Evolutionary conservation across 768 basidiomycete species (phyloP), one percentile per base, ranked within the genome.

Genomic region (Agaricus blazei): DNA sequence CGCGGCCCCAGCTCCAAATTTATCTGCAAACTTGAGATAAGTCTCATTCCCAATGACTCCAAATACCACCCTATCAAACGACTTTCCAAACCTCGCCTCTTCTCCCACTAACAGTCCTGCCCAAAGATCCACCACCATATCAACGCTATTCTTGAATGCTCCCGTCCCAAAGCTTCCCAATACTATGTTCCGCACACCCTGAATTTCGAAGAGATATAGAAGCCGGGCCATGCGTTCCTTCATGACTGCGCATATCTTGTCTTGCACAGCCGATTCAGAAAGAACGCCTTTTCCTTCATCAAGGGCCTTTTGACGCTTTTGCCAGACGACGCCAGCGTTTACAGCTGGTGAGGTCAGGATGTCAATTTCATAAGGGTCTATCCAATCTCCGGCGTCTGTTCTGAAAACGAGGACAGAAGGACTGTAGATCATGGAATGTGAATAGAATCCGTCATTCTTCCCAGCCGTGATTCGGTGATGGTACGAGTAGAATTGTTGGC

Each of bases 161-260:
- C 88, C 88, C 1, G 87, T 88, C 15, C 88, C 88, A 67, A 87
- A 89, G 62, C 81, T 82, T 28, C 88, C 88, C n/a, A 90, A 67
- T 0, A 89, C 83, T 43, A 90, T 54, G 59, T 81, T 75, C 60
- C 71, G 71, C 15, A 80, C 76, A 2, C 81, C 81, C 56, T 79
- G 73, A 40, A 69, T 70, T 67, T 88, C 82, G 63, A 88, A 87
- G 26, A 88, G 67, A 48, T 69, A 78, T 3, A 90, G 66, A 24
- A 88, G 69, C 12, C 88, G 75, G 0, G 70, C 83, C 85, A 90
- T 89, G 12, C 87, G 74, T 64, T 90, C 85, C 51, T 70, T 77
- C 86, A 88, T 90, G 29, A 71, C 69, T 4, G 58, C 63, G 58
- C 75, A 56, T 31, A 72, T 62, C 15, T 43, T 47, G 12, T 24